These are phyloP conservation scores for Inonotus hispidus DNA, from an alignment of 1,284 basidiomycete species.

Conservation along the genomic window DNA sequence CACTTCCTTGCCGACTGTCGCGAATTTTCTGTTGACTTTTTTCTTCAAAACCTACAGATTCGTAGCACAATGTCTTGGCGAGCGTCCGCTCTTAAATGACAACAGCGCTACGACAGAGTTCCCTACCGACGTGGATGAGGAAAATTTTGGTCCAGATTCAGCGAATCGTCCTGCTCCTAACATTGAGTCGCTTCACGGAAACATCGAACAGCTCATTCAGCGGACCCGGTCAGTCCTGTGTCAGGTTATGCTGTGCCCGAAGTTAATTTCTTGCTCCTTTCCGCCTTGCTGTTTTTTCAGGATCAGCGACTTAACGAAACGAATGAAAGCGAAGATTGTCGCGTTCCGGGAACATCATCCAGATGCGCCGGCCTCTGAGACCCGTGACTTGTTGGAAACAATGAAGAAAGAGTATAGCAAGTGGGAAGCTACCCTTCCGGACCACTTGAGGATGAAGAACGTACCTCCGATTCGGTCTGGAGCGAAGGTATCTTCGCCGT, in stretches of 20 bases:
- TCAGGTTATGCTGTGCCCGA: not conserved
- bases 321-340: slow-evolving; percentile 36
- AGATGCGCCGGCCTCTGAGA: slow-evolving; percentile 29
- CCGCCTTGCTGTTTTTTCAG: slow-evolving; percentile 21
- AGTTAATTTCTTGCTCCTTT: not conserved
- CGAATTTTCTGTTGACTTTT: not conserved
- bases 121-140: slow-evolving; percentile 47
- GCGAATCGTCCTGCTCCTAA: slow-evolving; percentile 36
- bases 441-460: slow-evolving; percentile 20
- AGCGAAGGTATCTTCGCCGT: slow-evolving; percentile 23
- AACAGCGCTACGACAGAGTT: slow-evolving; percentile 42
- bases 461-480: slow-evolving; percentile 27
- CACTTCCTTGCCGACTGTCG: not conserved
- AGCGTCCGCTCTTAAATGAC: slow-evolving; percentile 50
- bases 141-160: slow-evolving; percentile 41
- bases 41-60: slow-evolving; percentile 44
- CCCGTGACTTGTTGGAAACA: slow-evolving; percentile 49
- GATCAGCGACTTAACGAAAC: slow-evolving; percentile 46
- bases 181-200: slow-evolving; percentile 27
- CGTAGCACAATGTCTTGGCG: slow-evolving; percentile 58
- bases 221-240: slow-evolving; percentile 24
- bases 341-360: slow-evolving; percentile 33
- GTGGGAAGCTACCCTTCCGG: slow-evolving; percentile 50
- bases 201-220: slow-evolving; percentile 26
- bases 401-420: slow-evolving; percentile 45